A percentile compares a stretch with the other conserved stretches of the same genome.
These are phyloP conservation scores for Quercus mongolica DNA, from an alignment of 306 rosid species.

Conservation along the genomic window DNA sequence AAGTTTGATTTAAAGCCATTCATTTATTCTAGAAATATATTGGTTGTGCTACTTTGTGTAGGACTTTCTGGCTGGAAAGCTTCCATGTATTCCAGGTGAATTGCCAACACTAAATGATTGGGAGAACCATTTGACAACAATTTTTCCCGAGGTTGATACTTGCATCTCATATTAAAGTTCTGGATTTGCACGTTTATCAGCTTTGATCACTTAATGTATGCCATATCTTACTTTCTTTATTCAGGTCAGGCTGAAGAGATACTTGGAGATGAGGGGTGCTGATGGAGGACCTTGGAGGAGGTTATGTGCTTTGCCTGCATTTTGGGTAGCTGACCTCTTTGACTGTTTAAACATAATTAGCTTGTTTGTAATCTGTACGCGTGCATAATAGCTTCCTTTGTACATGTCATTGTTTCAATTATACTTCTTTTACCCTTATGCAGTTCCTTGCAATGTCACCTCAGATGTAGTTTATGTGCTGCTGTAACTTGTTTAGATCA, in stretches of 20 bases:
- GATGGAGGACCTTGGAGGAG: slow-evolving; percentile 99
- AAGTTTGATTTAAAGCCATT: neutral
- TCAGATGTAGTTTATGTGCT: neutral
- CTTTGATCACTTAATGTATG: slow-evolving; percentile 22
- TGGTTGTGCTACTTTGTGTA: slow-evolving; percentile 25
- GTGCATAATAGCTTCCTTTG: neutral
- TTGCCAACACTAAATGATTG: slow-evolving; percentile 90
- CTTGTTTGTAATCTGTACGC: neutral
- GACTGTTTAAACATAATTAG: slow-evolving; percentile 10
- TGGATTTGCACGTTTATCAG: slow-evolving; percentile 9
- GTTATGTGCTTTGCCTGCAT: slow-evolving; percentile 94
- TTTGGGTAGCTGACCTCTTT: slow-evolving; percentile 65
- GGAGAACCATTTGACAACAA: slow-evolving; percentile 98
- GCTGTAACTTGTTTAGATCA: neutral
- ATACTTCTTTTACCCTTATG: neutral
- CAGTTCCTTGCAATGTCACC: neutral
- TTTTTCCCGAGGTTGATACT: slow-evolving; percentile 83
- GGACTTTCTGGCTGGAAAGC: slow-evolving; percentile 93
- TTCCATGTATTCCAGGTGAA: slow-evolving; percentile 82
- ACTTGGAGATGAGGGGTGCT: slow-evolving; percentile 99
- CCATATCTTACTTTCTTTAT: slow-evolving; percentile 14
- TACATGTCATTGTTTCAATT: slow-evolving; percentile 3
- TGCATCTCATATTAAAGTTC: slow-evolving; percentile 8
- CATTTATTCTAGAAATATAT: neutral
- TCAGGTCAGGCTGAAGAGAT: slow-evolving; percentile 97